Percentiles rank a stretch among this genome's conserved stretches.
These are phyloP conservation scores for Mycena kentingensis DNA, from an alignment of 768 basidiomycete genomes.

Conservation along the genomic window DNA sequence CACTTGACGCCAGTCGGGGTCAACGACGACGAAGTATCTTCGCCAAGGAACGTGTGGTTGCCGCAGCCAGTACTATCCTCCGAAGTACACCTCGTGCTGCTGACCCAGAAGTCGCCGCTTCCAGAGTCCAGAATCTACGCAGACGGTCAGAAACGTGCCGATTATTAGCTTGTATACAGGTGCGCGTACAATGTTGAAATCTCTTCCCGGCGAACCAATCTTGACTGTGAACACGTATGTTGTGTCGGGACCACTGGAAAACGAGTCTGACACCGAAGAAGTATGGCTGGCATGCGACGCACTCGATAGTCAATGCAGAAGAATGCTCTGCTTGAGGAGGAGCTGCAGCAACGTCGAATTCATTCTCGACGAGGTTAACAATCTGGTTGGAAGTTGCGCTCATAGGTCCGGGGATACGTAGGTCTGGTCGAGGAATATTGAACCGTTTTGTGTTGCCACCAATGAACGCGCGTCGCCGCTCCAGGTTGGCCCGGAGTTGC, in stretches of 20 bases:
- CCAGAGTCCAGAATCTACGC: constrained; percentile 51
- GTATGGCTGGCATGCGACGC: neutral
- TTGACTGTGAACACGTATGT: constrained; percentile 28
- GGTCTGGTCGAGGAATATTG: constrained; percentile 6
- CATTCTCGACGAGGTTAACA: constrained; percentile 5
- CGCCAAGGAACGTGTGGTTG: constrained; percentile 15
- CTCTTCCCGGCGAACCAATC: constrained; percentile 50
- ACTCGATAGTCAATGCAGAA: constrained; percentile 8
- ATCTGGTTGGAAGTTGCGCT: neutral
- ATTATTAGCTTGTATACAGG: neutral
- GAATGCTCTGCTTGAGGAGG: constrained; percentile 3
- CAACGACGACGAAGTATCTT: constrained; percentile 8
- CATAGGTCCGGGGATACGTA: neutral
- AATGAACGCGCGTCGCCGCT: constrained; percentile 15
- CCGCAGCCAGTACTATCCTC: constrained; percentile 31
- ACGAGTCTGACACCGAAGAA: neutral
- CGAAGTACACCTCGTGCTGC: constrained; percentile 46
- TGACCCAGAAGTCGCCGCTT: constrained; percentile 64
- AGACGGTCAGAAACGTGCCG: neutral
- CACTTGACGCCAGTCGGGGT: neutral
- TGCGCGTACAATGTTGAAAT: constrained; percentile 46
- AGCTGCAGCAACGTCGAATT: neutral
- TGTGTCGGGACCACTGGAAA: constrained; percentile 13
- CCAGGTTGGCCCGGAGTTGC: constrained; percentile 14
- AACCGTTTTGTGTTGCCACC: constrained; percentile 1